phyloP scores from a whole-genome alignment of 23 red algal species.

The Pyropia yezoensis region DNA sequence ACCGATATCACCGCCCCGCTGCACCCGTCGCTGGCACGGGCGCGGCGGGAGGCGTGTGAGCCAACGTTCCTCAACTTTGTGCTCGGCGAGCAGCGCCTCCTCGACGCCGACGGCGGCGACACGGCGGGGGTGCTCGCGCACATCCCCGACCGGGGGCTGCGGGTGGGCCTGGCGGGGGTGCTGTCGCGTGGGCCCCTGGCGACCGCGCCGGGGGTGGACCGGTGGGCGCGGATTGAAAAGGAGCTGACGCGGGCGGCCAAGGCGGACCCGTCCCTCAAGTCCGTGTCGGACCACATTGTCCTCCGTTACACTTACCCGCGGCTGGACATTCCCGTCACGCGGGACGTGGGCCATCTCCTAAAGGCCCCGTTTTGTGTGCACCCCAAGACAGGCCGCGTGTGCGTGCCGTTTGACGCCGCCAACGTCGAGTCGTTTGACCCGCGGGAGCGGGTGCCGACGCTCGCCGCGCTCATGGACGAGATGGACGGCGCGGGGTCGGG shows the following conservation, averaged over 20 bases:
- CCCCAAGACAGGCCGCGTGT: constrained; percentile 84
- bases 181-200: background rate
- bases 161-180: background rate
- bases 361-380: constrained; percentile 97
- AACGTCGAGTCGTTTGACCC: constrained; percentile 43
- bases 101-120: constrained; percentile 8
- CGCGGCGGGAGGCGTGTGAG: constrained; percentile 12
- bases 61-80: constrained; percentile 32
- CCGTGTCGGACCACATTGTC: constrained; percentile 47
- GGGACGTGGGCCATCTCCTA: constrained; percentile 83
- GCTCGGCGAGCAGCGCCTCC: constrained; percentile 19
- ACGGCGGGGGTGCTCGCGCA: constrained; percentile 10
- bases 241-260: constrained; percentile 16
- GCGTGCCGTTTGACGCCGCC: constrained; percentile 73
- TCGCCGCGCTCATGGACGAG: constrained; percentile 39
- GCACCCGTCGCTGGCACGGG: constrained; percentile 44
- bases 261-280: constrained; percentile 5
- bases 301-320: constrained; percentile 79
- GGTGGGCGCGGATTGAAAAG: constrained; percentile 59
- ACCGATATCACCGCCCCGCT: constrained; percentile 33
- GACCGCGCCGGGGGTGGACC: background rate
- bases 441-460: constrained; percentile 20
- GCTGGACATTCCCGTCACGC: constrained; percentile 81
- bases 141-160: constrained; percentile 7
- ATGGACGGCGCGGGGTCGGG: constrained; percentile 14